These are phyloP conservation scores for Syzygium oleosum DNA, from an alignment of 345 rosid species.

Conservation along the genomic window DNA sequence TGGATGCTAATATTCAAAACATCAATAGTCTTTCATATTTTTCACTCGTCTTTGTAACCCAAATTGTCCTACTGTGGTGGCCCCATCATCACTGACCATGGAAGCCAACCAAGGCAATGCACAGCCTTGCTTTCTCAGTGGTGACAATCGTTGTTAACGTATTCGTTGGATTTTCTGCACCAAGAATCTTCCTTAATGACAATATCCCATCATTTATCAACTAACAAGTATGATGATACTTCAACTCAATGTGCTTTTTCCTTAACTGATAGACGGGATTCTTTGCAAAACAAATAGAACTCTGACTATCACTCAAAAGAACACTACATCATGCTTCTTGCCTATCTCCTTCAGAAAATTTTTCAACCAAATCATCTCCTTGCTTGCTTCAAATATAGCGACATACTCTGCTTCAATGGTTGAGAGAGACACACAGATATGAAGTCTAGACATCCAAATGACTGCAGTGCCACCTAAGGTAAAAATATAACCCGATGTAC, in stretches of 20 bases:
- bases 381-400: neutral
- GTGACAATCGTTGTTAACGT: neutral
- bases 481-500: neutral
- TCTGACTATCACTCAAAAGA: neutral
- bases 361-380: too few species aligned
- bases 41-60: too few species aligned
- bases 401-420: neutral
- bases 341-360: neutral
- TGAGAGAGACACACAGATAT: neutral
- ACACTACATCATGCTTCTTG: neutral
- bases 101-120: neutral
- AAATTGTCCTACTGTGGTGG: neutral
- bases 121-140: neutral
- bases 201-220: too few species aligned
- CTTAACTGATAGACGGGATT: neutral
- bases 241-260: neutral
- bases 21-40: too few species aligned
- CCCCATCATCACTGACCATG: neutral
- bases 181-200: neutral
- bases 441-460: neutral
- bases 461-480: neutral
- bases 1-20: too few species aligned
- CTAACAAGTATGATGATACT: neutral
- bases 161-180: neutral
- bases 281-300: neutral